Evolutionary conservation across 257 asterid species (phyloP).

Genomic region (Solanum virginianum): DNA sequence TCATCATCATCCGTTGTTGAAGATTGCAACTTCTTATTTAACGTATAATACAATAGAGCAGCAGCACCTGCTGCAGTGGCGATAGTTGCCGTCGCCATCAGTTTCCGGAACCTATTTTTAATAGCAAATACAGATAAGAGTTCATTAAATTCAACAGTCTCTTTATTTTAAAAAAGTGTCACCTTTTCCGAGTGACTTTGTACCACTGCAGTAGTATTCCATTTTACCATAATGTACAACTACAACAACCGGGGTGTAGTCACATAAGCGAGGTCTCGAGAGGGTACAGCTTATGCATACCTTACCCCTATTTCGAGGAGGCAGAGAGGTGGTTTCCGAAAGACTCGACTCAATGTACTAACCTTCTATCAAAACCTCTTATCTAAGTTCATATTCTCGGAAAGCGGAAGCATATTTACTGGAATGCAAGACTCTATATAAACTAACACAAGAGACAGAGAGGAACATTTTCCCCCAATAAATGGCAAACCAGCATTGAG

Average conservation of each 20-base stretch:
- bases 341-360: too few species aligned
- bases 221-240: neutral
- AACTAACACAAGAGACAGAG: neutral
- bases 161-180: neutral
- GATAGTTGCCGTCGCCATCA: conserved; percentile 98
- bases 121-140: neutral
- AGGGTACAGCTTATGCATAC: neutral
- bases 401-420: neutral
- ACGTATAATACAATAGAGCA: conserved; percentile 83
- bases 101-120: conserved; percentile 28
- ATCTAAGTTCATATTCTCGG: too few species aligned
- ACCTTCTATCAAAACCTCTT: too few species aligned
- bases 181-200: neutral
- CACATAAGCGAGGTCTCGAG: neutral
- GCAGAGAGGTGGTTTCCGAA: neutral
- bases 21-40: conserved; percentile 58
- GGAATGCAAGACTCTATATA: neutral
- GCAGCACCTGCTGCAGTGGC: conserved; percentile 99
- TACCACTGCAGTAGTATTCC: neutral
- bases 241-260: neutral
- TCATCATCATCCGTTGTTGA: conserved; percentile 29
- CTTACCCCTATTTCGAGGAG: neutral
- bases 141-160: neutral
- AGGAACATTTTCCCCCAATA: neutral
- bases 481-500: neutral